Conservation (phyloP, 164 flowering plant species). For the Liquidambar formosana region DNA sequence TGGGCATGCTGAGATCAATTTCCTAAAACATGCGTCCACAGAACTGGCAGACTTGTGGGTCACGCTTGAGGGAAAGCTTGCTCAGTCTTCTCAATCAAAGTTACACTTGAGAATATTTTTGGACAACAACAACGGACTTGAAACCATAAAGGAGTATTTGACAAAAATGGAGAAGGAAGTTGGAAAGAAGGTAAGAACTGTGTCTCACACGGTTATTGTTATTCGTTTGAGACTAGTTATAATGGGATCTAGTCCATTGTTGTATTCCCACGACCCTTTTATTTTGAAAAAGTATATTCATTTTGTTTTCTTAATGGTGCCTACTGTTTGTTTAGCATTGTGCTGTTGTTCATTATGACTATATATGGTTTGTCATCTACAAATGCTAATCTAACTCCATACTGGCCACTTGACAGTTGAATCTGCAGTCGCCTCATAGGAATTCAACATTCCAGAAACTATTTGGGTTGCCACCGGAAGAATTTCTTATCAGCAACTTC, state of each 20-base stretch:
- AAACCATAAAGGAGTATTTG: conserved; percentile 69
- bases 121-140: conserved; percentile 68
- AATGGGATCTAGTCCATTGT: background rate
- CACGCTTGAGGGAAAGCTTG: conserved; percentile 65
- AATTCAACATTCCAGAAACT: conserved; percentile 72
- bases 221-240: background rate
- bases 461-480: conserved; percentile 79
- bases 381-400: background rate
- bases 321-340: background rate
- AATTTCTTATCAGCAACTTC: conserved; percentile 73
- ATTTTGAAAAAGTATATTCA: background rate
- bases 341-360: background rate
- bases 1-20: conserved; percentile 83
- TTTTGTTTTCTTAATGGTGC: background rate
- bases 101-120: conserved; percentile 75
- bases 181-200: conserved; percentile 65
- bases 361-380: background rate
- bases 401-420: conserved; percentile 45
- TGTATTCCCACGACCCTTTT: background rate
- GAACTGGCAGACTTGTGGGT: conserved; percentile 85
- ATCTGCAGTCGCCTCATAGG: conserved; percentile 66
- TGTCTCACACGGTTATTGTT: background rate
- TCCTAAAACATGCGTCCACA: conserved; percentile 57
- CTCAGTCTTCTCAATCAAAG: conserved; percentile 70
- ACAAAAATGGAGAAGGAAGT: conserved; percentile 83